phyloP scores from a whole-genome alignment of 2,329 filamentous ascomycete species.

The Beauveria sp. region DNA sequence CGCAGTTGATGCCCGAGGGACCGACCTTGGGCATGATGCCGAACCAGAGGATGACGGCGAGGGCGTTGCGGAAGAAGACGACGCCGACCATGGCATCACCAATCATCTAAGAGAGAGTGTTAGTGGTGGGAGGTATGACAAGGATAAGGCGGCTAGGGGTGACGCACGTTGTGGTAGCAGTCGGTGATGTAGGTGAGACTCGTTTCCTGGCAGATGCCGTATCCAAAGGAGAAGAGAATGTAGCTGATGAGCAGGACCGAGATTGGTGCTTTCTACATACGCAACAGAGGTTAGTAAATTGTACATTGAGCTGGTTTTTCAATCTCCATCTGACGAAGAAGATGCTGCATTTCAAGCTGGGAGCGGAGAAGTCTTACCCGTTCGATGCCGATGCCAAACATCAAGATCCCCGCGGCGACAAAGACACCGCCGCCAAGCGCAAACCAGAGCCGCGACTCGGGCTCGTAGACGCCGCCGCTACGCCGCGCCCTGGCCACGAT shows the following conservation, averaged over 20 bases:
- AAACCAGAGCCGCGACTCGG: constrained; percentile 5
- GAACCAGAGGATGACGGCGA: neutral
- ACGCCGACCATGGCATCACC: constrained; percentile 4
- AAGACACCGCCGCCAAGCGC: neutral
- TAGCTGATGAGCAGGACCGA: neutral
- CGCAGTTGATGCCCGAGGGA: neutral
- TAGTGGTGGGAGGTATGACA: neutral
- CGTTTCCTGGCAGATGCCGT: neutral
- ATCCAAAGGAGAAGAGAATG: neutral
- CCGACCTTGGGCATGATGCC: neutral
- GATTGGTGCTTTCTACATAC: neutral
- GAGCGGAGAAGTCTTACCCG: neutral
- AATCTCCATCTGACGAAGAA: neutral
- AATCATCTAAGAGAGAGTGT: neutral
- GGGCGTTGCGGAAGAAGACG: constrained; percentile 6
- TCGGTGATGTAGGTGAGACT: neutral
- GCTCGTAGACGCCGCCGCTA: constrained; percentile 1
- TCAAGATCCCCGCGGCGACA: neutral
- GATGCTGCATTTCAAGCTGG: neutral
- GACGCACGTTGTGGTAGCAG: constrained; percentile 4
- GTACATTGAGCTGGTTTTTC: neutral
- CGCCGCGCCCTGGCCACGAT: neutral
- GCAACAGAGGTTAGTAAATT: neutral
- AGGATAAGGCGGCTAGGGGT: neutral
- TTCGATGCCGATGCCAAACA: neutral